A percentile compares a stretch with the other conserved stretches of the same genome.
phyloP scores from a whole-genome alignment of 106 monocot genomes.

The Dendrobium huoshanense region DNA sequence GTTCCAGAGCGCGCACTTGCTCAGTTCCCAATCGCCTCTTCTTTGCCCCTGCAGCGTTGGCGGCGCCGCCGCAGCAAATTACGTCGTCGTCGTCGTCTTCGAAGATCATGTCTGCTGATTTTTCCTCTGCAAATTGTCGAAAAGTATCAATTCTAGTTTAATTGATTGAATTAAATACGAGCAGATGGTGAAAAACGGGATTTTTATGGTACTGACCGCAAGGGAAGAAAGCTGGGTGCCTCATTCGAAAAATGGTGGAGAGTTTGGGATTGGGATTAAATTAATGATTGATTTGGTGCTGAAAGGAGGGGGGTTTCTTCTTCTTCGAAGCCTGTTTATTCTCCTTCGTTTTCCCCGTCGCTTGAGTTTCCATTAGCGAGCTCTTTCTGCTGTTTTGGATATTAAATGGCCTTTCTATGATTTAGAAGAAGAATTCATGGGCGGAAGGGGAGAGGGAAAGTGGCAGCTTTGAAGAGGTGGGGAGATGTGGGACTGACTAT shows the following conservation, averaged over 20 bases:
- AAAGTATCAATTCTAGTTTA: neutral
- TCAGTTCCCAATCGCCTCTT: conserved; percentile 62
- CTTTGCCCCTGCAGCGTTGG: conserved; percentile 37
- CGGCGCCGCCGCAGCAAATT: conserved; percentile 7
- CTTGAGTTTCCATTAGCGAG: neutral
- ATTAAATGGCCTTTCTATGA: neutral
- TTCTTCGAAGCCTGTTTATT: neutral
- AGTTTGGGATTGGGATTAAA: neutral
- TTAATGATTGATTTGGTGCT: neutral
- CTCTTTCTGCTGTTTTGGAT: neutral
- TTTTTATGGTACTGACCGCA: neutral
- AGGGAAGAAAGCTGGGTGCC: conserved; percentile 23
- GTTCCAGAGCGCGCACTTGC: conserved; percentile 69
- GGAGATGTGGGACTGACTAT: neutral
- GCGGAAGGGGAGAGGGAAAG: neutral
- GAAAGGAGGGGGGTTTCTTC: neutral
- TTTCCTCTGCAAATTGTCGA: neutral
- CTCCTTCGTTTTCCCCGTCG: neutral
- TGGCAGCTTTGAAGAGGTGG: neutral
- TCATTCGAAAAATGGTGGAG: conserved; percentile 21
- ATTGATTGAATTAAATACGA: neutral
- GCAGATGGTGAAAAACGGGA: neutral
- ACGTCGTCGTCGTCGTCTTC: conserved; percentile 28
- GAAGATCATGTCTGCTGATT: conserved; percentile 9
- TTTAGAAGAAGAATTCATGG: neutral